Conservation (phyloP, 2,329 filamentous ascomycete species). For the Periconia sp. region DNA sequence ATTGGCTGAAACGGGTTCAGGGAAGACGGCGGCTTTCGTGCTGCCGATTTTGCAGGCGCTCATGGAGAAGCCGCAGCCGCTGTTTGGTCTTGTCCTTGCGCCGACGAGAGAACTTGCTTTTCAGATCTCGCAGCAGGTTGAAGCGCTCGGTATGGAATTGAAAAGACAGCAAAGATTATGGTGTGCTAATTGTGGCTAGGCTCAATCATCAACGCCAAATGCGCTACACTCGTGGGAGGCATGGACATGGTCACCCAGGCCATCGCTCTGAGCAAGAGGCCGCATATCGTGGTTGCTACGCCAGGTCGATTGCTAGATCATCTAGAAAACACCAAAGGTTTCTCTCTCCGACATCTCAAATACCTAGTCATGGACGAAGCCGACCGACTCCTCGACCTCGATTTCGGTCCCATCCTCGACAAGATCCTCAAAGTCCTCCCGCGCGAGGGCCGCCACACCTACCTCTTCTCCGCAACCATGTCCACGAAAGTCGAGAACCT, state of each 20-base stretch:
- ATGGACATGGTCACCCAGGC: conserved; percentile 94
- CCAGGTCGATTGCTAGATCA: conserved; percentile 85
- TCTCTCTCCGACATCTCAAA: conserved; percentile 77
- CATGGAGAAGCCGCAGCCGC: conserved; percentile 80
- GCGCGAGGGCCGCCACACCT: conserved; percentile 60
- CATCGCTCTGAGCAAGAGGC: conserved; percentile 92
- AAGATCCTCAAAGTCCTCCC: conserved; percentile 91
- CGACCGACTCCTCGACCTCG: conserved; percentile 86
- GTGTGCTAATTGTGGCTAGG: not conserved
- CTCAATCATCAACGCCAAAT: conserved; percentile 79
- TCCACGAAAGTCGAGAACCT: conserved; percentile 90
- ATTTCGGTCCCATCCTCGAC: conserved; percentile 89
- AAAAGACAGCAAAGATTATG: not conserved
- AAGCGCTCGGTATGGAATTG: conserved; percentile 71
- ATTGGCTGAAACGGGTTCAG: conserved; percentile 90
- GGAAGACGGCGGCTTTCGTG: conserved; percentile 94
- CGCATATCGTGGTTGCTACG: conserved; percentile 90
- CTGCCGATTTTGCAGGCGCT: conserved; percentile 88
- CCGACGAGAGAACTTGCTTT: conserved; percentile 92
- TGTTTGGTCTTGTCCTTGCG: conserved; percentile 88
- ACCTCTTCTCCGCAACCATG: conserved; percentile 91
- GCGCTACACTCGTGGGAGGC: conserved; percentile 84
- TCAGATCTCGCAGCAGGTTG: conserved; percentile 86
- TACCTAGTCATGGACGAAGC: conserved; percentile 96
- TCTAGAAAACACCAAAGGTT: conserved; percentile 94